phyloP scores from a whole-genome alignment of 495 filamentous ascomycete species.

The Penicillium desertorum region DNA sequence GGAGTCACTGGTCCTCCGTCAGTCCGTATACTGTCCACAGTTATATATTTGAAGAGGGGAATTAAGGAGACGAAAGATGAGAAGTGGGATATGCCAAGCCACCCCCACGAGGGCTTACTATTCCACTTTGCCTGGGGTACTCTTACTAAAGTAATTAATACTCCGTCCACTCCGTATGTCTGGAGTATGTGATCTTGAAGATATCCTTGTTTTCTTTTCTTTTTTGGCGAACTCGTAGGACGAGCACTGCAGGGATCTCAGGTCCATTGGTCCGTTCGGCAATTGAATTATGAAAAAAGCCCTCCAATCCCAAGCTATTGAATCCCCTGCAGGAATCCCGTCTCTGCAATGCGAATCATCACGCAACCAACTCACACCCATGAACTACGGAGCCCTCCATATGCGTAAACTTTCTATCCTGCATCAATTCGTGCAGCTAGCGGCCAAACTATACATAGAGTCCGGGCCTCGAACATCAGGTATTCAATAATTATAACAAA shows the following conservation, averaged over 20 bases:
- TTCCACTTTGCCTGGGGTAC: not conserved
- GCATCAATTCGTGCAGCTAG: constrained; percentile 3
- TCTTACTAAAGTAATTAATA: too few relatives aligned
- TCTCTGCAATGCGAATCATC: constrained; percentile 14
- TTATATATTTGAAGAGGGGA: not conserved
- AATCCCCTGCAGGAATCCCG: constrained; percentile 11
- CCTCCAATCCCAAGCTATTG: constrained; percentile 9
- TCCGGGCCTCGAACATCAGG: not conserved
- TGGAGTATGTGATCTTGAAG: not conserved
- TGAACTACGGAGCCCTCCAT: not conserved
- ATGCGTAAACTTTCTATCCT: not conserved
- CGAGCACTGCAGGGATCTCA: not conserved
- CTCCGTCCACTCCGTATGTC: too few relatives aligned
- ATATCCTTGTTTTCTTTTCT: not conserved
- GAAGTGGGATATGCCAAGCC: constrained; percentile 16
- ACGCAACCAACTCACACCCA: not conserved
- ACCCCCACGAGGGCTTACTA: constrained; percentile 5
- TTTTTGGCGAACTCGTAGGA: constrained; percentile 10
- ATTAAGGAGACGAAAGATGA: not conserved
- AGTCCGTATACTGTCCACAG: not conserved
- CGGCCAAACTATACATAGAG: not conserved
- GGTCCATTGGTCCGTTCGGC: constrained; percentile 4
- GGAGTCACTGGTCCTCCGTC: not conserved
- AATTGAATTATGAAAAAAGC: constrained; percentile 2
- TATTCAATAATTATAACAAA: not conserved